Evolutionary conservation across 768 basidiomycete species (phyloP), one percentile per base, ranked within the genome.

Genomic region (Lanmaoa pseudosensibilis): DNA sequence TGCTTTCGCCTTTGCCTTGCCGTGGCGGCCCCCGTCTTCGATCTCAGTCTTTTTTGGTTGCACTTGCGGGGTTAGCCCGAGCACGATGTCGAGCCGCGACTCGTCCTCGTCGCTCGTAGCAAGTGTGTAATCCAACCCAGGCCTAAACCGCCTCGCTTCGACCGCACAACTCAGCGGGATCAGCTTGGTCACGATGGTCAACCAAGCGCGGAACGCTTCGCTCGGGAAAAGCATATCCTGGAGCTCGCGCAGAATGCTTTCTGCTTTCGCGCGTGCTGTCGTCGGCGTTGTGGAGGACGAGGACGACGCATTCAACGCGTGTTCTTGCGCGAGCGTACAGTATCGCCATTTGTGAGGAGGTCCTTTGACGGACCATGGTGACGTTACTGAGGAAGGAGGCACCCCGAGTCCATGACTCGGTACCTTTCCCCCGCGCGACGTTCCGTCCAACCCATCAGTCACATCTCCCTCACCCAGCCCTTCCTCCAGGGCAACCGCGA

Each of bases 291-390:
- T 1, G 9, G 47, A 8, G 27, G 27, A 30, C 6, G 58, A 48
- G 0, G 63, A 30, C 3, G 44, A 44, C 2, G 41, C 41, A 21
- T 9, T 33, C 16, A 37, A 4, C 4, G 54, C 50, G 19, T 39
- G 19, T 10, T 47, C 55, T 18, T 56, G 46, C 11, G 30, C 44
- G 27, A 95, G 85, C 4, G 81, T 79, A 71, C 90, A 88, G 77
- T 94, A 98, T 34, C 96, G 91, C 82, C 92, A 92, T 70, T 95
- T 94, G 71, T 95, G 94, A 30, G 96, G 93, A 1, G 96, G 96
- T 2, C 95, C 94, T 64, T 83, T 84, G 66, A 91, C 64, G 15
- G 68, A 64, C 94, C 94, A 98, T 5, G 77, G 74, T 4, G 74
- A 66, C 0, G 53, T 92, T 1, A 74, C 78, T 3, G 74, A 66